A percentile compares a stretch with the other conserved stretches of the same genome.
Evolutionary conservation across 352 stramenopile species (phyloP).

Genomic region (Achlya hypogyna): DNA sequence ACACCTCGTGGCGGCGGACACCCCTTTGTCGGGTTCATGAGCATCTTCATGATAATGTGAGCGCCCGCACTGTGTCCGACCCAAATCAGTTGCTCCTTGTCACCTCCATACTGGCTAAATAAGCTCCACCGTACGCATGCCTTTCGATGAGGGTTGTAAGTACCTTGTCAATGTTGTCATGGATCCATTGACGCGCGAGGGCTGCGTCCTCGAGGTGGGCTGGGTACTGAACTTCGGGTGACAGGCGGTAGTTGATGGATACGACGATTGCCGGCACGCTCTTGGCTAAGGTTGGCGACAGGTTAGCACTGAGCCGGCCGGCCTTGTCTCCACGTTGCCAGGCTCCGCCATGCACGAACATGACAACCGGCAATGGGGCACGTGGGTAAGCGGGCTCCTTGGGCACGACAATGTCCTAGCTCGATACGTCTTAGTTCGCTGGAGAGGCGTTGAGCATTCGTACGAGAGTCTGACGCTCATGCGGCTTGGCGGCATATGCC

Average conservation of each 20-base stretch:
- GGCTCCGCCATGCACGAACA: slow-evolving; percentile 77
- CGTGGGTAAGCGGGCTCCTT: slow-evolving; percentile 20
- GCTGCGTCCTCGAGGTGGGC: slow-evolving; percentile 58
- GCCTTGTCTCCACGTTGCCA: slow-evolving; percentile 79
- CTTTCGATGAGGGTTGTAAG: background rate
- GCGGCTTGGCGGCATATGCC: slow-evolving; percentile 34
- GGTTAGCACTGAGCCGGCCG: slow-evolving; percentile 47
- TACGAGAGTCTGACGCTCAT: slow-evolving; percentile 45
- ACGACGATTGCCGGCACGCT: slow-evolving; percentile 41
- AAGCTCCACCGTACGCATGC: background rate
- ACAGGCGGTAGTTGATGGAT: slow-evolving; percentile 74
- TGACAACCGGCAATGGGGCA: slow-evolving; percentile 43
- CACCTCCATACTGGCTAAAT: slow-evolving; percentile 51
- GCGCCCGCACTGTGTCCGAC: slow-evolving; percentile 73
- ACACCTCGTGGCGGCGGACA: slow-evolving; percentile 35
- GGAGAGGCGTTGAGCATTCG: background rate
- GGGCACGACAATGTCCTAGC: slow-evolving; percentile 56
- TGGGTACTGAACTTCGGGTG: slow-evolving; percentile 61
- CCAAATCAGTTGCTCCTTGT: slow-evolving; percentile 46
- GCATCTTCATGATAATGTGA: slow-evolving; percentile 61
- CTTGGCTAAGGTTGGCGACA: slow-evolving; percentile 49
- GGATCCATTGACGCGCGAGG: slow-evolving; percentile 48
- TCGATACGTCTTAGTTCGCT: background rate
- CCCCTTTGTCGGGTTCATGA: slow-evolving; percentile 35
- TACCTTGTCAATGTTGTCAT: slow-evolving; percentile 61